Evolutionary conservation across 108 stramenopile species (phyloP), one percentile per base, ranked within the genome.

Genomic region (Fragilaria crotonensis): DNA sequence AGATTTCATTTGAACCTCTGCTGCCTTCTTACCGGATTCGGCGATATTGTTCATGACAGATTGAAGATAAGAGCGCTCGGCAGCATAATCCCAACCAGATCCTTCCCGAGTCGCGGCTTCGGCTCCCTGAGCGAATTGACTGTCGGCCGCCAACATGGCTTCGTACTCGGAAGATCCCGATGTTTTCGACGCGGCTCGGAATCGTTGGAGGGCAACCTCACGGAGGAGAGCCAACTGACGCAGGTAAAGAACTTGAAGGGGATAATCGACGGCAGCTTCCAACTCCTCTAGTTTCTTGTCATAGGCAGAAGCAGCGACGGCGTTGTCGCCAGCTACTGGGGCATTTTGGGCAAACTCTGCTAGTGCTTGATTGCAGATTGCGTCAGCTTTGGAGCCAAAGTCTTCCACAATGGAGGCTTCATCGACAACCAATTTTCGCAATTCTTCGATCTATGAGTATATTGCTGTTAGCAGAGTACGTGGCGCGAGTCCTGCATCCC

Each of bases 131-230:
- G 77, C 60, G 72, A 96, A 98, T 45, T 67, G 71, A n/a, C 78
- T 76, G 63, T 96, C 97, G 31, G 96, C 94, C 20, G 79, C 83
- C 19, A 90, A 70, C 95, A 97, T 96, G 64, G 96, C 94, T 69
- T 97, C 93, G 72, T 93, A 97, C 56, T 97, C 95, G 48, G 78
- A 84, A 4, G 85, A 67, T 57, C 90, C 89, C 30, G 87, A 73
- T 5, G 85, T 78, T 31, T 82, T 80, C 19, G 85, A 61, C 11
- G 83, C 71, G 17, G 87, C 67, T 54, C 87, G 81, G 76, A 89
- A 97, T 49, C 72, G 67, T 60, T 89, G 73, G 5, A 97, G 68
- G 14, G 97, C 94, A 54, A 82, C 70, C 54, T 95, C 94, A 33
- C 95, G 71, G 31, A 96, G 71, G 9, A 91, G 57, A 5, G 85